Conservation (phyloP, 140 eudicot species). For the Cichorium intybus region DNA sequence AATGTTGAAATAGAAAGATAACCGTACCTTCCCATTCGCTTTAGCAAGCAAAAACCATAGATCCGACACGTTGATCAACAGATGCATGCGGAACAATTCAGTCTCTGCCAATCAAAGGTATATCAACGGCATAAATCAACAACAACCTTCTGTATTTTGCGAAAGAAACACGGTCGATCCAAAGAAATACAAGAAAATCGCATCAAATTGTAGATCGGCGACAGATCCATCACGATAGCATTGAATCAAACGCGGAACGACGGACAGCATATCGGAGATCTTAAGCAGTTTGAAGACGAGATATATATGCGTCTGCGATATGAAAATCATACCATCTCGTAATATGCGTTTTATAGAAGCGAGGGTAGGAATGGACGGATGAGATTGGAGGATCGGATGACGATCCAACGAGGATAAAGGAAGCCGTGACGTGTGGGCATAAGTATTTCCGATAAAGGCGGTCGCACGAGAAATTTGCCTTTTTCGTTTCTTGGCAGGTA, state of each 20-base stretch:
- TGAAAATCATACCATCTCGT: neutral
- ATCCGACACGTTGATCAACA: neutral
- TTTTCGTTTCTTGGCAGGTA: neutral
- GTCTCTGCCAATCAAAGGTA: neutral
- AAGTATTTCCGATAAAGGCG: constrained; percentile 22
- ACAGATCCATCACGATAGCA: constrained; percentile 4
- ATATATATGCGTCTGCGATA: neutral
- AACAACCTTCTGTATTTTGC: neutral
- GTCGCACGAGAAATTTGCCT: constrained; percentile 19
- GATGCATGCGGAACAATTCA: neutral
- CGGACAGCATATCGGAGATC: neutral
- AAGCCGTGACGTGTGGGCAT: constrained; percentile 27
- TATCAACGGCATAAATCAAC: neutral
- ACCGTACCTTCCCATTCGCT: constrained; percentile 12
- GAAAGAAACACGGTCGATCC: constrained; percentile 1
- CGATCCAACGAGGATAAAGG: constrained; percentile 16
- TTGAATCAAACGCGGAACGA: neutral
- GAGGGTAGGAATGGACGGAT: constrained; percentile 11
- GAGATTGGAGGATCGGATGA: neutral
- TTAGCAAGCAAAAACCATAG: neutral
- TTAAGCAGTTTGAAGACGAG: neutral
- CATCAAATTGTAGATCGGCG: constrained; percentile 3
- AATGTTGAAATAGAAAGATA: neutral
- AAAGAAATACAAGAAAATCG: neutral
- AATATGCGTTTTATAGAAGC: constrained; percentile 19